Conservation (phyloP, 352 stramenopile genomes). For the Phytophthora idaei region DNA sequence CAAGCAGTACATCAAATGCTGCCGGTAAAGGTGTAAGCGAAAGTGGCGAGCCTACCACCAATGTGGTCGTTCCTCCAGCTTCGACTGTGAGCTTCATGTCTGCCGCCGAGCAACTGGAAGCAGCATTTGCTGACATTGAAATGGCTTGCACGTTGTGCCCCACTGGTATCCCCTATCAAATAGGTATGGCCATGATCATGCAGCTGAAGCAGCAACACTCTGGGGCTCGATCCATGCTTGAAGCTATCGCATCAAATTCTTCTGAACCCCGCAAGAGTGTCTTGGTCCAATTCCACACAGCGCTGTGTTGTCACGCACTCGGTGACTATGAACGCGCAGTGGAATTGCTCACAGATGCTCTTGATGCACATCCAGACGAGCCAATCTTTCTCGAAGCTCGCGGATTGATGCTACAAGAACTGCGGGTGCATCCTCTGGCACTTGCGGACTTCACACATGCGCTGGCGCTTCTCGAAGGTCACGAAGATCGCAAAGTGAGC, state of each 20-base stretch:
- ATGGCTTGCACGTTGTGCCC: slow-evolving; percentile 72
- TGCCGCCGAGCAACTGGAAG: slow-evolving; percentile 62
- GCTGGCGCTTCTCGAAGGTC: slow-evolving; percentile 32
- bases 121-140: slow-evolving; percentile 76
- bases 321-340: slow-evolving; percentile 53
- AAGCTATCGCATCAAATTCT: slow-evolving; percentile 24
- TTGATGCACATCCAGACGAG: slow-evolving; percentile 61
- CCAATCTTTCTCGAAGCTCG: slow-evolving; percentile 65
- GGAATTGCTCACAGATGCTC: slow-evolving; percentile 52
- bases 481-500: slow-evolving; percentile 23
- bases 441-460: slow-evolving; percentile 58
- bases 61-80: slow-evolving; percentile 1
- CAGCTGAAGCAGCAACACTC: slow-evolving; percentile 62
- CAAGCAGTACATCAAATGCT: slow-evolving; percentile 8
- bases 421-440: slow-evolving; percentile 50
- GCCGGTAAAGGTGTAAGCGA: slow-evolving; percentile 6
- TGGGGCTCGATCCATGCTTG: slow-evolving; percentile 48
- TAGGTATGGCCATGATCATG: slow-evolving; percentile 79
- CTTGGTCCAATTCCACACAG: slow-evolving; percentile 69
- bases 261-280: slow-evolving; percentile 45
- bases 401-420: slow-evolving; percentile 64
- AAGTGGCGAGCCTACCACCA: slow-evolving; percentile 9
- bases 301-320: slow-evolving; percentile 60
- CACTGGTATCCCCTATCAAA: slow-evolving; percentile 50
- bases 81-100: slow-evolving; percentile 30